Conservation (phyloP, 2,329 filamentous ascomycete genomes). For the Huntiella decipiens region DNA sequence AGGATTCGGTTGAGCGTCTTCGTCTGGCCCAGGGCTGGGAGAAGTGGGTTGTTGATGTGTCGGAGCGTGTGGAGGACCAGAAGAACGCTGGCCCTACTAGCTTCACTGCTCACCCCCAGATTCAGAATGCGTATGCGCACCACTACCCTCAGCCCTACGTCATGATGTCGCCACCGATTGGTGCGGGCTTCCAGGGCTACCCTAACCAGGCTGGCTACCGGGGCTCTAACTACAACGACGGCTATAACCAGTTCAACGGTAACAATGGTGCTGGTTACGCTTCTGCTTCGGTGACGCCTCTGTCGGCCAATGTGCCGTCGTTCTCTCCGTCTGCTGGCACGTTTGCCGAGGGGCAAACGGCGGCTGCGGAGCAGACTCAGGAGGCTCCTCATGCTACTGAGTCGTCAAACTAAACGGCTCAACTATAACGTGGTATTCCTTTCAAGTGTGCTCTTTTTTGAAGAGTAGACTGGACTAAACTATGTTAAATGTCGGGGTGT, state of each 20-base stretch:
- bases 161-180: conserved; percentile 6
- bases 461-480: too few relatives aligned
- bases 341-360: background rate
- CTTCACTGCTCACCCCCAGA: conserved; percentile 16
- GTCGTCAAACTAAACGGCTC: conserved; percentile 4
- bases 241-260: conserved; percentile 12
- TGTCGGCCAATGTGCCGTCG: conserved; percentile 23
- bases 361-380: background rate
- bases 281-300: conserved; percentile 16
- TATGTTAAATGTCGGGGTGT: too few relatives aligned
- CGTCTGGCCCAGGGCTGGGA: conserved; percentile 60
- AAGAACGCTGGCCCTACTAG: conserved; percentile 48
- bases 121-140: conserved; percentile 11
- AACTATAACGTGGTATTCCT: background rate
- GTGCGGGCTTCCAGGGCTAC: conserved; percentile 9
- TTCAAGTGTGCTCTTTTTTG: background rate
- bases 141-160: conserved; percentile 8
- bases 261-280: conserved; percentile 13
- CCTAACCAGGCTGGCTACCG: conserved; percentile 17
- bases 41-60: conserved; percentile 54
- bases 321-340: conserved; percentile 18
- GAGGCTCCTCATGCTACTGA: background rate
- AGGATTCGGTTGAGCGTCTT: conserved; percentile 62
- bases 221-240: conserved; percentile 16
- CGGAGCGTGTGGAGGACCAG: conserved; percentile 52